A percentile compares a stretch with the other conserved stretches of the same genome.
Evolutionary conservation across 805 yeast genomes (phyloP).

Genomic region (Saturnispora ahearnii): DNA sequence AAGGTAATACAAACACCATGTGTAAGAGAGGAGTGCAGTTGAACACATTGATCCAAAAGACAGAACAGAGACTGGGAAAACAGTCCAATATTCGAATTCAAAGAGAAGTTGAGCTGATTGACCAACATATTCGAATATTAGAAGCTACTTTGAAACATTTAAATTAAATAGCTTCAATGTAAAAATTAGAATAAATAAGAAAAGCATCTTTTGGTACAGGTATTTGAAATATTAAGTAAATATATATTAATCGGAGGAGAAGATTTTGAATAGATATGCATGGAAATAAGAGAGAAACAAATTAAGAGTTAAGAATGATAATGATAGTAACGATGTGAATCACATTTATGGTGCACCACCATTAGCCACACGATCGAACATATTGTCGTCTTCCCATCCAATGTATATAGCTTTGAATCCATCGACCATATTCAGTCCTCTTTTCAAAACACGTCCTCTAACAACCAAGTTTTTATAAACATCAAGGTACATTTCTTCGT

Average conservation of each 20-base stretch:
- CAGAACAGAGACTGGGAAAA: conserved; percentile 11
- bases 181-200: neutral
- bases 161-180: conserved; percentile 13
- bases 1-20: conserved; percentile 13
- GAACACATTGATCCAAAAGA: conserved; percentile 5
- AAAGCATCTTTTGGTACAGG: neutral
- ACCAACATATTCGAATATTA: conserved; percentile 61
- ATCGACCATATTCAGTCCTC: conserved; percentile 67
- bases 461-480: conserved; percentile 65
- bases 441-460: conserved; percentile 56
- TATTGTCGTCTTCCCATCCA: conserved; percentile 77
- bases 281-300: neutral
- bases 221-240: neutral
- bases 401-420: conserved; percentile 62
- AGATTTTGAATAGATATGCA: neutral
- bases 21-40: conserved; percentile 9
- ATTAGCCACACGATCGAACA: conserved; percentile 35
- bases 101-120: conserved; percentile 56
- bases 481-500: conserved; percentile 37
- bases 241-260: neutral
- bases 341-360: conserved; percentile 11
- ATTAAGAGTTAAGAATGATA: neutral
- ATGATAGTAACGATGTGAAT: too few species aligned
- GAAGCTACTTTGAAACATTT: conserved; percentile 44
- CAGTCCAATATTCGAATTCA: conserved; percentile 27